Evolutionary conservation across 106 monocot species (phyloP), one percentile per base, ranked within the genome.

Genomic region (Cymbidium sinense): DNA sequence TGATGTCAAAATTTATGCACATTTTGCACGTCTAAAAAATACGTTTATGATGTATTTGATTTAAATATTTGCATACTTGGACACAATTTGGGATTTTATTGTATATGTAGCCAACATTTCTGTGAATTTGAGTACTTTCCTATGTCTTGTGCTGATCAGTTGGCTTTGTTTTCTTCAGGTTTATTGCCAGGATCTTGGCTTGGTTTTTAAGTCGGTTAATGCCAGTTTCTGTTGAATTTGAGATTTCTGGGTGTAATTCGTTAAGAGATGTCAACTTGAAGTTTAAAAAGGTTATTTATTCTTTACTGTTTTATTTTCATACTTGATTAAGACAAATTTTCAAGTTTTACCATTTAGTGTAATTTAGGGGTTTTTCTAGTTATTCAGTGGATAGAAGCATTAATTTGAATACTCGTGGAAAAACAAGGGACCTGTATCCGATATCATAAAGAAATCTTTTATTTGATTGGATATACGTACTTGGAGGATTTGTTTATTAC

Each of bases 261-360:
- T 70, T 70, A 70, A 70, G 70, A 70, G 70, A 70, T 36, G 27
- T 70, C 19, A 70, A 34, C 35, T 0, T 70, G 20, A 70, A 70
- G 70, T 70, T 70, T 17, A 70, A 17, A 34, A 70, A 70, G 70
- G 70, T 70, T 36, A 19, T 70, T 35, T 25, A 13, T 36, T 70
- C 35, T 35, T 70, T 28, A 35, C 20, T 36, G 1, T 70, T 70
- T 70, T 2, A 31, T 67, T 9, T 19, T 30, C 67, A 70, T 70
- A 70, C 1, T n/a, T n/a, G n/a, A n/a, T n/a, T n/a, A n/a, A n/a
- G n/a, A 20, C 5, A 11, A 34, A 36, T 36, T 36, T 70, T 20
- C 11, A 67, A 67, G 15, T 67, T 67, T 11, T n/a, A 31, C 15
- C 0, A 27, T 67, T 28, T 9, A 11, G 9, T 7, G 65, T 9